Base-by-base conservation (phyloP, 352 stramenopile genomes). In the Nothophytophthora sp. region DNA sequence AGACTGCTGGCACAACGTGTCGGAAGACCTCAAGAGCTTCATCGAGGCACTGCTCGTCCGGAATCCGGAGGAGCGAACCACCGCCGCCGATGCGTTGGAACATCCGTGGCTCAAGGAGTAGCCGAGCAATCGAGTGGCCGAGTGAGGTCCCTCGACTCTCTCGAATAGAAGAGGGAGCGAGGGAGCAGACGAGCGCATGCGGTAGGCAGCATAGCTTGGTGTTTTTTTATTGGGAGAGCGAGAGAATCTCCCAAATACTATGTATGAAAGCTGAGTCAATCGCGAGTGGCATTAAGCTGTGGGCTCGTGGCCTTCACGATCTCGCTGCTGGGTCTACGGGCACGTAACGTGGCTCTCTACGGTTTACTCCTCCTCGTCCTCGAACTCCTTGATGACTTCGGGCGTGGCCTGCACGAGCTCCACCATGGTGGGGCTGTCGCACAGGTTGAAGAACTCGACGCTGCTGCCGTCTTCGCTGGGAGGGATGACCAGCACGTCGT, bases 391-490 rank as follows among this genome's bases (percentile, higher is more conserved):
- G 46, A 94, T 87, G 33, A 94, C 41, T n/a, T 89, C 76, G 16
- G 70, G 52, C 1, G 83, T 80, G 35, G 83, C 83, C 59, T 94
- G 83, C 60, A 94, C 79, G 25, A 94, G 70, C 67, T 94, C 83
- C 33, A 94, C 83, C 47, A 90, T 60, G 9, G 83, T 83, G 29
- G 81, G 81, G 56, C 76, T 82, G 63, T 90, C 81, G 57, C 78
- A 90, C 55, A 94, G 48, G 65, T 94, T 90, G 62, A 94, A 92
- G 44, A 90, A 81, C 70, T 88, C 64, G 20, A 87, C n/a, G 43
- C 72, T 83, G 42, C 68, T 83, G 64, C 74, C 69, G 30, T 84
- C 70, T 13, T 79, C 80, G n/a, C 49, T 81, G 2, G 82, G 80
- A 23, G 72, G 71, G 38, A 92, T 82, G 32, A 87, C 70, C 15